Evolutionary conservation across 2,329 filamentous ascomycete genomes (phyloP).

Genomic region (Botrytis tulipae): DNA sequence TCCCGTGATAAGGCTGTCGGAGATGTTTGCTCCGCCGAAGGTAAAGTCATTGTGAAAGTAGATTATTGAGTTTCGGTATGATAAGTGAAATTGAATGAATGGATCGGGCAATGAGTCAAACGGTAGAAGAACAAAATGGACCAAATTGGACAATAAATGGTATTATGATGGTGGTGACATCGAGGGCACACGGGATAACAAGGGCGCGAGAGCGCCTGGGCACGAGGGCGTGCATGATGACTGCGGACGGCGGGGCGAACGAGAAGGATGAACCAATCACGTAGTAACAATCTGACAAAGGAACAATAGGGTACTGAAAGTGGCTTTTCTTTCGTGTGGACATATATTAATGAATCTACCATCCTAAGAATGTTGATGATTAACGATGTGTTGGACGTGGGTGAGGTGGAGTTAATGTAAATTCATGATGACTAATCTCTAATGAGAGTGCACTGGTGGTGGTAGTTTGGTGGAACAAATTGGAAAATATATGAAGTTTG

Average conservation of each 20-base stretch:
- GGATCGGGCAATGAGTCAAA: not conserved
- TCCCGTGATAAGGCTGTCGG: not conserved
- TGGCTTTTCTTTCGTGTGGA: not conserved
- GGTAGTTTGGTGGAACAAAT: not conserved
- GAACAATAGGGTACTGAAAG: not conserved
- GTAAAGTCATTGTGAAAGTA: not conserved
- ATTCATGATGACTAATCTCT: not conserved
- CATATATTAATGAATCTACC: not conserved
- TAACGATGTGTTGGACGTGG: not conserved
- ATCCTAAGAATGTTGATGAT: not conserved
- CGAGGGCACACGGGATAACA: not conserved
- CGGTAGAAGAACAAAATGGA: not conserved
- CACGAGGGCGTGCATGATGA: conserved; percentile 9
- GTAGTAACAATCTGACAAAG: not conserved
- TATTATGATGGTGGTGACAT: not conserved
- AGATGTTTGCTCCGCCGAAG: not conserved
- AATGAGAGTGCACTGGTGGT: not conserved
- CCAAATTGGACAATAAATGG: not conserved
- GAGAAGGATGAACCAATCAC: not conserved
- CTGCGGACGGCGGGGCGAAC: not conserved
- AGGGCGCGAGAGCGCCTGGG: not conserved
- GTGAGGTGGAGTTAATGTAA: not conserved
- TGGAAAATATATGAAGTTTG: not conserved
- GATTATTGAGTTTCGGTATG: not conserved
- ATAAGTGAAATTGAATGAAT: not conserved